Base-by-base conservation (phyloP, 202 grass and related monocot species). In the Panicum hallii region DNA sequence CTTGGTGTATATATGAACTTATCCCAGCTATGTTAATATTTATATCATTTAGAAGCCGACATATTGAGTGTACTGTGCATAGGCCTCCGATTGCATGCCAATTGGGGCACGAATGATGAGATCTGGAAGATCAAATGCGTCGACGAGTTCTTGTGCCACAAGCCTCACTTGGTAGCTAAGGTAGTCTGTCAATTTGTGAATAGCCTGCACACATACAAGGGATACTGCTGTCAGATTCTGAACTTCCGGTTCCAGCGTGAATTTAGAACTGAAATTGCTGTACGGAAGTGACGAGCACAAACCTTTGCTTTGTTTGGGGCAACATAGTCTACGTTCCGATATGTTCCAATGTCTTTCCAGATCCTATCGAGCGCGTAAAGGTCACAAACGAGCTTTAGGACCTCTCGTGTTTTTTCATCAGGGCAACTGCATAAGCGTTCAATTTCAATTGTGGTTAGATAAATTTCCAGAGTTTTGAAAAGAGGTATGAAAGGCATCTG, bases 261-360 rank as follows among this genome's bases (percentile, higher is more conserved):
- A 67, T 10, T 16, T 63, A 63, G 20, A 58, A 17, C 53, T 46
- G 38, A 84, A 79, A 54, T 15, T 72, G 46, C 45, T 66, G 12
- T 9, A 55, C 46, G n/a, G 22, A 19, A 46, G 56, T 72, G 71
- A 77, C 8, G 45, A 28, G 52, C 36, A 82, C 77, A 82, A 70
- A 95, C 96, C 91, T 99, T 99, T 44, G 96, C 96, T 91, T 99
- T 99, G 30, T 99, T 96, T 54, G 96, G 96, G 57, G 96, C 96
- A 0, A 96, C 91, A 23, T 99, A 99, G 16, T 99, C 96, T 1
- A 96, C 93, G 60, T 99, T 99, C 30, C 91, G 67, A 52, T 99
- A 99, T 38, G 96, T 99, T 63, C 96, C 96, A 3, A 96, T 96
- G 67, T 99, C 93, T 22, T 94, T 94, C 97, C 97, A 99, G 61